These are phyloP conservation scores for Geotrichum restrictum DNA, from an alignment of 1,139 yeast genomes.

Conservation along the genomic window DNA sequence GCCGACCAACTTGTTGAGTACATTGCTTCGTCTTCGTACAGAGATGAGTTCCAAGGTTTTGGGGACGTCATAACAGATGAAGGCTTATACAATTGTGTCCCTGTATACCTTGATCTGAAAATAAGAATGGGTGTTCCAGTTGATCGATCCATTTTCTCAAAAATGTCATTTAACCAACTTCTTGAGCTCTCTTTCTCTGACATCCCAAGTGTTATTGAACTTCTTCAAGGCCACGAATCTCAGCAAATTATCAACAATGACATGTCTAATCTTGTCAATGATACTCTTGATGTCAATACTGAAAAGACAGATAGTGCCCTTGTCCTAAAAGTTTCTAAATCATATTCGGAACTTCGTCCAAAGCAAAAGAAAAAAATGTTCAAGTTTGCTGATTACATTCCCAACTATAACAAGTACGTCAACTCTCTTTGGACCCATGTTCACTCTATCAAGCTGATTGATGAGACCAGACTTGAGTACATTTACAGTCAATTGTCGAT, in stretches of 20 bases:
- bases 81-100: slow-evolving; percentile 1
- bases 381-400: slow-evolving; percentile 4
- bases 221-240: slow-evolving; percentile 1
- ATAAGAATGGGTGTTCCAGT: slow-evolving; percentile 1
- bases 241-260: background rate
- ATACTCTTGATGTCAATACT: background rate
- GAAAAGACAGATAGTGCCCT: background rate
- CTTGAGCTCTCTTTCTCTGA: slow-evolving; percentile 7
- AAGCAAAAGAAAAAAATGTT: slow-evolving; percentile 4
- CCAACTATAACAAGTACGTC: slow-evolving; percentile 2
- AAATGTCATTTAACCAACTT: slow-evolving; percentile 2
- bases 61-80: slow-evolving; percentile 1
- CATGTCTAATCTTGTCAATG: background rate
- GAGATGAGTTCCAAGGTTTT: slow-evolving; percentile 7
- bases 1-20: slow-evolving; percentile 9
- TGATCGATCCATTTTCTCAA: background rate
- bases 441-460: background rate
- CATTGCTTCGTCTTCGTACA: slow-evolving; percentile 7
- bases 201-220: slow-evolving; percentile 10
- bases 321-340: slow-evolving; percentile 1
- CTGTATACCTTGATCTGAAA: slow-evolving; percentile 15
- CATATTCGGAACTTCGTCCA: slow-evolving; percentile 8
- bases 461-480: slow-evolving; percentile 8
- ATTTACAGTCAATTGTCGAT: slow-evolving; percentile 11
- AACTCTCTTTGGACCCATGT: slow-evolving; percentile 6